Evolutionary conservation across 768 basidiomycete species (phyloP).

Genomic region (Coprinopsis sp.): DNA sequence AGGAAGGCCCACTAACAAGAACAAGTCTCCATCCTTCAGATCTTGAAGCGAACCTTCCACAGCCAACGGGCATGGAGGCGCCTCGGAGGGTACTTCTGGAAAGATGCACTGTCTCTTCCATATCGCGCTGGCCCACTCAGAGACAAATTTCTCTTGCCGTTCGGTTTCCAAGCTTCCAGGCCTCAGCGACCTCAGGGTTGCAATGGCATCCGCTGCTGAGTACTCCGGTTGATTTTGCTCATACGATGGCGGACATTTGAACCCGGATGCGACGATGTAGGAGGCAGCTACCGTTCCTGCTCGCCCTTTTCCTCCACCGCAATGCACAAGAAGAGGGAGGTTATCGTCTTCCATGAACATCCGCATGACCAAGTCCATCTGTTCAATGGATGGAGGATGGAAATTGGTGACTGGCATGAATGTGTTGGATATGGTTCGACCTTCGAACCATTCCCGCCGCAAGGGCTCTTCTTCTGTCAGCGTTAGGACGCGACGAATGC

Average conservation of each 20-base stretch:
- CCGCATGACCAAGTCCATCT: slow-evolving; percentile 52
- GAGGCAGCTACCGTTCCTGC: slow-evolving; percentile 61
- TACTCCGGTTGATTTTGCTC: slow-evolving; percentile 42
- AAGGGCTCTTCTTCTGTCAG: slow-evolving; percentile 57
- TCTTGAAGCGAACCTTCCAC: slow-evolving; percentile 36
- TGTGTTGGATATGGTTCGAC: slow-evolving; percentile 43
- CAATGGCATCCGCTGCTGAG: slow-evolving; percentile 45
- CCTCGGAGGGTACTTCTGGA: slow-evolving; percentile 47
- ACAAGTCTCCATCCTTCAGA: slow-evolving; percentile 33
- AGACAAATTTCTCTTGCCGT: slow-evolving; percentile 54
- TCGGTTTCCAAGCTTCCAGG: slow-evolving; percentile 55
- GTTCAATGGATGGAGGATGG: slow-evolving; percentile 51
- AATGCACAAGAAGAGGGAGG: slow-evolving; percentile 51
- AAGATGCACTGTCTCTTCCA: slow-evolving; percentile 54
- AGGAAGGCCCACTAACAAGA: slow-evolving; percentile 56
- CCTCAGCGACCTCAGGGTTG: slow-evolving; percentile 41
- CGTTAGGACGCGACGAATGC: slow-evolving; percentile 54
- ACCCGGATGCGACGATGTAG: slow-evolving; percentile 55
- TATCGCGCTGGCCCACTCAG: slow-evolving; percentile 52
- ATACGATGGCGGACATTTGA: slow-evolving; percentile 37
- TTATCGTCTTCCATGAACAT: slow-evolving; percentile 41
- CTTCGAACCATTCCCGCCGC: slow-evolving; percentile 40
- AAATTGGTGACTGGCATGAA: slow-evolving; percentile 53
- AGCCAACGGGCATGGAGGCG: slow-evolving; percentile 40
- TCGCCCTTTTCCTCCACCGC: slow-evolving; percentile 59